Conservation (phyloP, 306 rosid species). For the Castanopsis chinensis region DNA sequence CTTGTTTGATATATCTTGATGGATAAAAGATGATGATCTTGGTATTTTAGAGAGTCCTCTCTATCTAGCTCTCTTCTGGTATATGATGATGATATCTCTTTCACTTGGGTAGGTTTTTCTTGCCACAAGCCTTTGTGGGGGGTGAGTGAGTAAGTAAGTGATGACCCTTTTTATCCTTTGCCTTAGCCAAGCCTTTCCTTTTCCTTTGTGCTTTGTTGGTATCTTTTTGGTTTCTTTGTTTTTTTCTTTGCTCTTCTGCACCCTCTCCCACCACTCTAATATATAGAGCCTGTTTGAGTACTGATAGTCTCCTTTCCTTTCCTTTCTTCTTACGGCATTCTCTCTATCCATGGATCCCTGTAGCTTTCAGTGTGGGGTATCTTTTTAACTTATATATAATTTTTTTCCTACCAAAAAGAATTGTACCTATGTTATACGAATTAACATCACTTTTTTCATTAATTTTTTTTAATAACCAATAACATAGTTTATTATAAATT, state of each 20-base stretch:
- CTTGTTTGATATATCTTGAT: constrained; percentile 21
- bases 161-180: constrained; percentile 44
- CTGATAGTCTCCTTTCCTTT: constrained; percentile 44
- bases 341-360: constrained; percentile 40
- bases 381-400: not conserved
- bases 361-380: constrained; percentile 54
- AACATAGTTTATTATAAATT: too few species aligned
- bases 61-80: not conserved
- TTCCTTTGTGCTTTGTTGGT: constrained; percentile 46
- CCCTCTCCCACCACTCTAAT: constrained; percentile 50
- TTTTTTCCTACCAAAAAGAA: not conserved
- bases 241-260: constrained; percentile 34
- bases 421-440: too few species aligned
- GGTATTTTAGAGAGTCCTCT: constrained; percentile 16
- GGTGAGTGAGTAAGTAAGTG: constrained; percentile 10
- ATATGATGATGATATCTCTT: constrained; percentile 23
- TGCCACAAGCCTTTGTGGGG: constrained; percentile 56
- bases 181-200: constrained; percentile 47
- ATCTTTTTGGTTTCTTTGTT: constrained; percentile 36
- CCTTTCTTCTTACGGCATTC: constrained; percentile 83
- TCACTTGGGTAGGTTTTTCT: constrained; percentile 44
- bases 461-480: too few species aligned
- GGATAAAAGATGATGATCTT: constrained; percentile 21
- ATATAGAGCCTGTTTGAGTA: constrained; percentile 47
- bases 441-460: not conserved